Percentiles rank a stretch among this genome's conserved stretches.
phyloP scores from a whole-genome alignment of 169 alveolate species.

The Plasmodium yoelii region DNA sequence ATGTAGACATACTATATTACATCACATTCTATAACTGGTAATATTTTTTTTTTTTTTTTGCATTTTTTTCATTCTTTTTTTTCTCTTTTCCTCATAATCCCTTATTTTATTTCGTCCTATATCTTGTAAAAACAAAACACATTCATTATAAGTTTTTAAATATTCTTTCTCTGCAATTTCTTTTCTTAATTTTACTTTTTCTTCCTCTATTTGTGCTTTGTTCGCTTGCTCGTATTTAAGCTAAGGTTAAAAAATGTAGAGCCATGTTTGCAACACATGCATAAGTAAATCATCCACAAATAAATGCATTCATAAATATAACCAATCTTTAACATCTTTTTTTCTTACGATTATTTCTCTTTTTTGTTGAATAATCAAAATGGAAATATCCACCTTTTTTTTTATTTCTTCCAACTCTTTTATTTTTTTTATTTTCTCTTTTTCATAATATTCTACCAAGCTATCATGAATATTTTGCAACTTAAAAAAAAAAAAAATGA shows the following conservation, averaged over 20 bases:
- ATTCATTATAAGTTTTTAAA: constrained; percentile 34
- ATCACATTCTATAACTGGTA: neutral
- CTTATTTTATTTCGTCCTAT: constrained; percentile 55
- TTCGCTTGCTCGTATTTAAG: constrained; percentile 35
- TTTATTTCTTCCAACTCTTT: constrained; percentile 34
- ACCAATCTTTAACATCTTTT: neutral
- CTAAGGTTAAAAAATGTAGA: neutral
- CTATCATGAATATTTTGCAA: constrained; percentile 60
- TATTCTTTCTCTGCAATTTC: constrained; percentile 46
- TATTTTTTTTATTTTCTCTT: constrained; percentile 23
- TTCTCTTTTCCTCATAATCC: constrained; percentile 38
- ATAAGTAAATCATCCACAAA: no score
- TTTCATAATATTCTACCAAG: constrained; percentile 45
- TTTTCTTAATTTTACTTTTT: constrained; percentile 34
- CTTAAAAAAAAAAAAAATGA: constrained; percentile 6
- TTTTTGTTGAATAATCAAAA: constrained; percentile 15
- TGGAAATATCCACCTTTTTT: constrained; percentile 13
- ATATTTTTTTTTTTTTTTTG: constrained; percentile 26
- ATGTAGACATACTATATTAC: neutral
- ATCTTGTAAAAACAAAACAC: constrained; percentile 48
- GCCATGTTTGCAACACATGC: neutral
- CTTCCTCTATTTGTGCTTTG: constrained; percentile 32
- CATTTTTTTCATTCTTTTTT: constrained; percentile 11
- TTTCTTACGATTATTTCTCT: constrained; percentile 28
- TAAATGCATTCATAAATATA: constrained; percentile 7